A percentile compares a stretch with the other conserved stretches of the same genome.
Evolutionary conservation across 1,284 basidiomycete genomes (phyloP).

Genomic region (Phellinidium pouzarii): DNA sequence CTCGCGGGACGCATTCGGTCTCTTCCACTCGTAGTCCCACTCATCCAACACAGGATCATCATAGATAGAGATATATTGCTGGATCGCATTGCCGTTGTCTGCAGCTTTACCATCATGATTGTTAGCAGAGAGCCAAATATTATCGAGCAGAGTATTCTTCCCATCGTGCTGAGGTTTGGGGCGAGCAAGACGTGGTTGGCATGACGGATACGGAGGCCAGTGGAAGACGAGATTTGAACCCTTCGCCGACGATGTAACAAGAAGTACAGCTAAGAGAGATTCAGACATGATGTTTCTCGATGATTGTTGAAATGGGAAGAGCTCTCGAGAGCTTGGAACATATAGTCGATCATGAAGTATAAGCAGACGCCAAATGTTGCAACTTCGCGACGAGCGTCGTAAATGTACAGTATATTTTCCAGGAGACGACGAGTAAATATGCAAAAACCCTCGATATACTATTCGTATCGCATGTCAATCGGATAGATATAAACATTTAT

Average conservation of each 20-base stretch:
- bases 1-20: slow-evolving; percentile 36
- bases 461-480: too few relatives aligned
- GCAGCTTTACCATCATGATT: slow-evolving; percentile 31
- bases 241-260: slow-evolving; percentile 71
- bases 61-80: slow-evolving; percentile 20
- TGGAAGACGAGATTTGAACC: slow-evolving; percentile 65
- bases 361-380: too few relatives aligned
- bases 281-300: slow-evolving; percentile 58
- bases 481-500: too few relatives aligned
- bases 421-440: too few relatives aligned
- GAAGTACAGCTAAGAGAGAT: slow-evolving; percentile 63
- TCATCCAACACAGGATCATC: slow-evolving; percentile 21
- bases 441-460: too few relatives aligned
- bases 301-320: too few relatives aligned
- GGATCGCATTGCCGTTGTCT: slow-evolving; percentile 20
- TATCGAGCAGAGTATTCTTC: slow-evolving; percentile 51
- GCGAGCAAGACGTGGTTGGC: slow-evolving; percentile 54
- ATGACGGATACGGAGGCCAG: slow-evolving; percentile 62
- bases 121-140: slow-evolving; percentile 57
- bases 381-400: too few relatives aligned
- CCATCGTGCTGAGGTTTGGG: slow-evolving; percentile 43
- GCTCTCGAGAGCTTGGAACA: too few relatives aligned
- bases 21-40: slow-evolving; percentile 50
- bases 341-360: too few relatives aligned
- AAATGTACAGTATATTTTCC: too few relatives aligned